These are phyloP conservation scores for Chytriomyces sp. DNA, from an alignment of 192 early-diverging fungal genomes.

Conservation along the genomic window DNA sequence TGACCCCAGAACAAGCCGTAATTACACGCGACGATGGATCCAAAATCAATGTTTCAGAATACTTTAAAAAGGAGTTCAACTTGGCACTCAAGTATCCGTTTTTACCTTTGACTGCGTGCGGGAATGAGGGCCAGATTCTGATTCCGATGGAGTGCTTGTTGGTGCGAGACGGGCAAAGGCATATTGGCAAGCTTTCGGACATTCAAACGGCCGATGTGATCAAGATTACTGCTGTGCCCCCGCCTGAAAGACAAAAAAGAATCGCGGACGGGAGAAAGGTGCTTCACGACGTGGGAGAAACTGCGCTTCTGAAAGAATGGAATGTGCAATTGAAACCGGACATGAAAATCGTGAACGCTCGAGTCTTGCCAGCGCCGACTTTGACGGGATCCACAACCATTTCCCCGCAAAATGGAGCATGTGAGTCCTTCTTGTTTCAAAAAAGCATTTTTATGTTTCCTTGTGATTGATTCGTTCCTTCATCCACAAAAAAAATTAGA, in stretches of 20 bases:
- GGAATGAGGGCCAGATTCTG: constrained; percentile 26
- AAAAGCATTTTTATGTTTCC: neutral
- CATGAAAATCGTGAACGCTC: constrained; percentile 42
- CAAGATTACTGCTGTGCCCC: constrained; percentile 38
- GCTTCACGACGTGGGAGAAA: constrained; percentile 3
- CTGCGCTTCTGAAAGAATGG: constrained; percentile 34
- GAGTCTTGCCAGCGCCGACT: constrained; percentile 38
- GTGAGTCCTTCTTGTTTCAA: neutral
- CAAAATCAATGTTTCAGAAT: constrained; percentile 40
- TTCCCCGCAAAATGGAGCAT: constrained; percentile 21
- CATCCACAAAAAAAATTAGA: neutral
- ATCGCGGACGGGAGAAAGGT: constrained; percentile 14
- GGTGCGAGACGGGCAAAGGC: constrained; percentile 28
- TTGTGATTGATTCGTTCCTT: neutral
- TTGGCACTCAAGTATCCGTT: constrained; percentile 10
- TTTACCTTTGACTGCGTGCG: constrained; percentile 9
- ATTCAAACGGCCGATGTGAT: constrained; percentile 39
- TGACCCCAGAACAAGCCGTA: neutral
- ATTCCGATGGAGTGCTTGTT: constrained; percentile 38
- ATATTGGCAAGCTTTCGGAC: constrained; percentile 36
- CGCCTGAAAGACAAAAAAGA: constrained; percentile 24
- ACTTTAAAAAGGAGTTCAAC: constrained; percentile 45
- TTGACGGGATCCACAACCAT: constrained; percentile 22
- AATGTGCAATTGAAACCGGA: constrained; percentile 39
- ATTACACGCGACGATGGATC: neutral